Evolutionary conservation across 2,329 filamentous ascomycete genomes (phyloP).

Genomic region (Zymoseptoria ardabiliae): DNA sequence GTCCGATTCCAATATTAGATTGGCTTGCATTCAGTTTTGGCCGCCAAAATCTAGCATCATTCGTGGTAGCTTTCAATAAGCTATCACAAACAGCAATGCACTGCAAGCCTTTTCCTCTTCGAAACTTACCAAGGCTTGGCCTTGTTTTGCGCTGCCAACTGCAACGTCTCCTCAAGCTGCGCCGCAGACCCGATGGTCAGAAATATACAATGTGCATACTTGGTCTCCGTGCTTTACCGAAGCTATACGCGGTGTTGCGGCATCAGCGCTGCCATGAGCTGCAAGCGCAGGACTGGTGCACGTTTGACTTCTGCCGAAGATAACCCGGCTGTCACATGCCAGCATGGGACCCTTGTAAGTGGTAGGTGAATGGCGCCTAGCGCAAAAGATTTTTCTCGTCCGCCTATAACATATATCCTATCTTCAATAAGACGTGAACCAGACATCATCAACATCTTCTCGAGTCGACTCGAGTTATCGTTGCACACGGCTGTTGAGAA

Average conservation of each 20-base stretch:
- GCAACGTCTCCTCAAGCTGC: conserved; percentile 56
- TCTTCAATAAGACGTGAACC: background rate
- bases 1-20: too few species aligned
- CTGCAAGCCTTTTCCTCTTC: background rate
- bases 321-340: background rate
- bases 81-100: too few species aligned
- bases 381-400: background rate
- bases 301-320: background rate
- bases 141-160: conserved; percentile 51
- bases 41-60: too few species aligned
- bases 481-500: background rate
- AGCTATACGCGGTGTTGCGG: background rate
- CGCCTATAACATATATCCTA: background rate
- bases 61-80: too few species aligned
- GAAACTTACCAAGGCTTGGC: conserved; percentile 44
- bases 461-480: background rate
- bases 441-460: background rate
- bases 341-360: background rate
- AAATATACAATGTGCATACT: too few species aligned
- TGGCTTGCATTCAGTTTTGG: too few species aligned
- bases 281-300: background rate
- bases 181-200: conserved; percentile 43
- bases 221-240: background rate
- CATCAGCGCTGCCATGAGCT: background rate
- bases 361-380: background rate